phyloP scores from a whole-genome alignment of 2,329 filamentous ascomycete species.

The Colletotrichum cereale region DNA sequence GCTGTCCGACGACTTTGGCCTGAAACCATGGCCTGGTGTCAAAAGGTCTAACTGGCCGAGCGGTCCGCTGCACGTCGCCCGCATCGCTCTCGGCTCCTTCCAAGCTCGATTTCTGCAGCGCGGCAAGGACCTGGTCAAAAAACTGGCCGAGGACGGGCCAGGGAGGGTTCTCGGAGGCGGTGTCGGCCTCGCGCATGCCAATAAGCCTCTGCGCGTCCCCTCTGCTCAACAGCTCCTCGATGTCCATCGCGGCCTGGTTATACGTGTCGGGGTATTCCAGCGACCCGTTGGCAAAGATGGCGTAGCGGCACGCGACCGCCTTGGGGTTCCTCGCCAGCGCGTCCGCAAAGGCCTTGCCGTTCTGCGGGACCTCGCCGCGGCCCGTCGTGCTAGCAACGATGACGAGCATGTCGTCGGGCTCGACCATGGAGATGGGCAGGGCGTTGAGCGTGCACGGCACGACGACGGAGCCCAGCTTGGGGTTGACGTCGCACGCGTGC shows the following conservation, averaged over 20 bases:
- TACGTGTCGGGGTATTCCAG: conserved; percentile 35
- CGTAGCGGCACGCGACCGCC: conserved; percentile 26
- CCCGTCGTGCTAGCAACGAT: conserved; percentile 36
- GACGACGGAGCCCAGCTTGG: conserved; percentile 33
- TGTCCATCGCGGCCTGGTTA: conserved; percentile 37
- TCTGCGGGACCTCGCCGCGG: conserved; percentile 34
- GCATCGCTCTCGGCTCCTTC: background rate
- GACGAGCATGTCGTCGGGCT: conserved; percentile 28
- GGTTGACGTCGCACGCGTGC: conserved; percentile 35
- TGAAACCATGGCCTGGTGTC: conserved; percentile 37
- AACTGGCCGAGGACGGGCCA: conserved; percentile 36
- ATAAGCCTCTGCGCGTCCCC: conserved; percentile 30
- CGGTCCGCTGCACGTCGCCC: background rate
- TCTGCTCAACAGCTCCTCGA: conserved; percentile 33
- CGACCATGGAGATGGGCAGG: conserved; percentile 30
- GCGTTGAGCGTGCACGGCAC: conserved; percentile 37
- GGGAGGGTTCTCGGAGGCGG: conserved; percentile 28
- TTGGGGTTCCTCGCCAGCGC: conserved; percentile 24
- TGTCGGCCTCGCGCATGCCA: conserved; percentile 37
- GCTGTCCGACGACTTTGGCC: conserved; percentile 26
- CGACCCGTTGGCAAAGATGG: conserved; percentile 37
- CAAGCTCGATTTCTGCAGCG: conserved; percentile 27
- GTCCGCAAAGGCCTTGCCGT: conserved; percentile 37
- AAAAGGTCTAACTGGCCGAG: conserved; percentile 26
- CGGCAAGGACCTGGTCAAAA: conserved; percentile 30